A percentile compares a stretch with the other conserved stretches of the same genome.
Evolutionary conservation across 148 eudicot species (phyloP).

Genomic region (Persicaria maculosa): DNA sequence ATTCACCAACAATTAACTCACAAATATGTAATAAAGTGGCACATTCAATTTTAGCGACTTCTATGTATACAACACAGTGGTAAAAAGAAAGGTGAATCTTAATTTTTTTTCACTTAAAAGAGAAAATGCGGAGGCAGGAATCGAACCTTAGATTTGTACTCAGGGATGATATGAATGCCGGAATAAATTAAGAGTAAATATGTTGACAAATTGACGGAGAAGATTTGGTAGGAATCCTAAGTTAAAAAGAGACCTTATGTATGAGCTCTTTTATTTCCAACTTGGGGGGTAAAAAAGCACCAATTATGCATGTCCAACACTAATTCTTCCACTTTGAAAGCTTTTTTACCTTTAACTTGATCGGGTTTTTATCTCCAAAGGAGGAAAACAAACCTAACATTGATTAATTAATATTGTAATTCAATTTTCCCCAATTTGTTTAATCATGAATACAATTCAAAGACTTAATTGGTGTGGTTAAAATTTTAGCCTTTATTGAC

Average conservation of each 20-base stretch:
- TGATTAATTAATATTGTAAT: too few relatives aligned
- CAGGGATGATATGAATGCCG: too few relatives aligned
- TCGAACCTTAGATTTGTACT: too few relatives aligned
- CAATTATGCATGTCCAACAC: not conserved
- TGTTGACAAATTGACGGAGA: not conserved
- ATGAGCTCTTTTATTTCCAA: not conserved
- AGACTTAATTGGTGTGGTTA: too few relatives aligned
- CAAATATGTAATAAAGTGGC: not conserved
- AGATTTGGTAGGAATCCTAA: slow-evolving; percentile 9
- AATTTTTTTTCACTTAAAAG: too few relatives aligned
- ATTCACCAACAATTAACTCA: not conserved
- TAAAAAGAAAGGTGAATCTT: too few relatives aligned
- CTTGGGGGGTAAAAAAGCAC: not conserved
- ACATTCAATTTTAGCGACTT: not conserved
- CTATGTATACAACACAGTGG: not conserved
- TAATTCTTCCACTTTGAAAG: not conserved
- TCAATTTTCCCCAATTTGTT: not conserved
- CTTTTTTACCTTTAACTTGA: not conserved
- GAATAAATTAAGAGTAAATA: not conserved
- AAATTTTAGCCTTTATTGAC: too few relatives aligned
- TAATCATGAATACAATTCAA: too few relatives aligned
- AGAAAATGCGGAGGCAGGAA: too few relatives aligned
- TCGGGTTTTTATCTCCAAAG: not conserved
- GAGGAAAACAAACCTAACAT: too few relatives aligned
- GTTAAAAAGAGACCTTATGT: not conserved